Evolutionary conservation across 2,329 filamentous ascomycete species (phyloP).

Genomic region (Alternaria tenuissima): DNA sequence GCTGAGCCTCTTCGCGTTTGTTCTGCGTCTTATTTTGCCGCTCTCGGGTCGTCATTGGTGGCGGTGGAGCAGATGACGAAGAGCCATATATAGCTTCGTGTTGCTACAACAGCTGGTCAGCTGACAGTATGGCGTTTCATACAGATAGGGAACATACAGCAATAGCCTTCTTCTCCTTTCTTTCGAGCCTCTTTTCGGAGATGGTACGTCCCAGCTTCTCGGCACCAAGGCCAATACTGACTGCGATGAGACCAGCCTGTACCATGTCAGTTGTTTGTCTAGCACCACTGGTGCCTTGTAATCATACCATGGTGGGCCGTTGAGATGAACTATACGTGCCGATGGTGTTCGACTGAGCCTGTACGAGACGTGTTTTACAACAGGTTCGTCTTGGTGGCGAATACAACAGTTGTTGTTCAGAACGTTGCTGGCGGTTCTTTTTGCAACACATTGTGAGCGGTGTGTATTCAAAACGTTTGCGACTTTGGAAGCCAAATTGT

Average conservation of each 20-base stretch:
- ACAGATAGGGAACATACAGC: constrained; percentile 14
- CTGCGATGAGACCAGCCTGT: constrained; percentile 32
- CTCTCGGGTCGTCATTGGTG: constrained; percentile 13
- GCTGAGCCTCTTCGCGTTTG: constrained; percentile 22
- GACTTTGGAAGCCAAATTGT: background rate
- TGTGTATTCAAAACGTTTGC: background rate
- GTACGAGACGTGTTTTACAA: constrained; percentile 3
- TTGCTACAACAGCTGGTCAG: constrained; percentile 19
- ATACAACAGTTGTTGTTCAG: background rate
- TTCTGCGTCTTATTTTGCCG: constrained; percentile 6
- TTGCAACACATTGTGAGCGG: constrained; percentile 8
- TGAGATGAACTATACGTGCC: background rate
- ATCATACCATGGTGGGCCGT: constrained; percentile 5
- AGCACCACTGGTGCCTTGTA: background rate
- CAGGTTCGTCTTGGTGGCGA: constrained; percentile 9
- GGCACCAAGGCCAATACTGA: constrained; percentile 30
- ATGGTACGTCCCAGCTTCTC: constrained; percentile 32
- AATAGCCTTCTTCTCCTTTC: constrained; percentile 35
- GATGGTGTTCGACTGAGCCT: background rate
- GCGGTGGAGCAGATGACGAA: constrained; percentile 15
- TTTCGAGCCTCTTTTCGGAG: constrained; percentile 32
- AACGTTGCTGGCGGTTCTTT: background rate
- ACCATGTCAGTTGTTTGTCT: constrained; percentile 2
- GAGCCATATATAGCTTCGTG: constrained; percentile 23
- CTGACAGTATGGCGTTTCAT: background rate